phyloP scores from a whole-genome alignment of 1,284 basidiomycete genomes.

The Pholiota adiposa region DNA sequence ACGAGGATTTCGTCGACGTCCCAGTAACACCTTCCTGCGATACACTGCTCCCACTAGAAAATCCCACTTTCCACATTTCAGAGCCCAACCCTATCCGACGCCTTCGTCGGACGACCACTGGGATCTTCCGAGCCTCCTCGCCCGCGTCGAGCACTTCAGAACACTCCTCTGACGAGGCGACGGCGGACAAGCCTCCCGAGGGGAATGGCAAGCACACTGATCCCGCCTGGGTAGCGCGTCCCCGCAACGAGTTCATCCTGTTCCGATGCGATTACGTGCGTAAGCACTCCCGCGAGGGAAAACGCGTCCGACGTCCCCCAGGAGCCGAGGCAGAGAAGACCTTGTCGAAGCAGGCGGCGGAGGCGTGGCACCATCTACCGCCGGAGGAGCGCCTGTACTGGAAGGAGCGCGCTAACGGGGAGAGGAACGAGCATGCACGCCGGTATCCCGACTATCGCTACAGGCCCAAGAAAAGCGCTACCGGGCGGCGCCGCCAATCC shows the following conservation, averaged over 20 bases:
- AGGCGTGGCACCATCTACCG: slow-evolving; percentile 60
- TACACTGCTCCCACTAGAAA: slow-evolving; percentile 20
- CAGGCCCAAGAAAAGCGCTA: slow-evolving; percentile 50
- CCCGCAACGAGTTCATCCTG: slow-evolving; percentile 88
- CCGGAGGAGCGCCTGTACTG: slow-evolving; percentile 50
- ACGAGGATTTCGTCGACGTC: slow-evolving; percentile 24
- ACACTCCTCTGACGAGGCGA: slow-evolving; percentile 23
- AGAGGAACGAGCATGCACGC: slow-evolving; percentile 56
- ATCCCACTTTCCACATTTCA: slow-evolving; percentile 28
- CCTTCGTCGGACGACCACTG: slow-evolving; percentile 9
- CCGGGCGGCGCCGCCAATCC: slow-evolving; percentile 29
- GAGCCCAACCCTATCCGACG: slow-evolving; percentile 19
- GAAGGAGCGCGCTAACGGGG: slow-evolving; percentile 51
- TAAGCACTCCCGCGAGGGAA: slow-evolving; percentile 38
- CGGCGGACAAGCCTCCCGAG: slow-evolving; percentile 20
- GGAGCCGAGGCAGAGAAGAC: slow-evolving; percentile 39
- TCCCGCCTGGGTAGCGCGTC: slow-evolving; percentile 77
- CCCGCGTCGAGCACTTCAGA: slow-evolving; percentile 31
- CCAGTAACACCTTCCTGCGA: slow-evolving; percentile 2
- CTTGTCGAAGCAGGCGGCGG: slow-evolving; percentile 64
- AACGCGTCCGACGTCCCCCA: slow-evolving; percentile 33
- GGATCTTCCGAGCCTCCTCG: slow-evolving; percentile 23
- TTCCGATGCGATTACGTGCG: slow-evolving; percentile 78
- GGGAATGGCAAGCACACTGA: slow-evolving; percentile 36
- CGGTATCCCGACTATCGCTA: slow-evolving; percentile 65